phyloP scores from a whole-genome alignment of 164 flowering plant genomes.

The Macadamia tetraphylla region DNA sequence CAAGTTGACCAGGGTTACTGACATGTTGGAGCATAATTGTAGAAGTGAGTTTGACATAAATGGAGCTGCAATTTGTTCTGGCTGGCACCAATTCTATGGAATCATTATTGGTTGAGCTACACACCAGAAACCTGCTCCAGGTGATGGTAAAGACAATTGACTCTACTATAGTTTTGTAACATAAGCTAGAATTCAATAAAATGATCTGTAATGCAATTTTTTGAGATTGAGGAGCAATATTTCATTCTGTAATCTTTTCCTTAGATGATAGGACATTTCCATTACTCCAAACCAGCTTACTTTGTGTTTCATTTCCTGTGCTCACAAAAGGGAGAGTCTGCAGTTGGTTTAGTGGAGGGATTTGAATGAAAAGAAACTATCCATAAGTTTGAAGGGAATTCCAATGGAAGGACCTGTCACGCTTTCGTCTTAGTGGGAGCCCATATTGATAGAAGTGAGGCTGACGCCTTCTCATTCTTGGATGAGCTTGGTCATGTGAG shows the following conservation, averaged over 20 bases:
- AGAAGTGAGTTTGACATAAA: too few relatives aligned
- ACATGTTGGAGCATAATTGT: too few relatives aligned
- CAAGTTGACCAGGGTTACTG: too few relatives aligned
- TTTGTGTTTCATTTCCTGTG: conserved; percentile 62
- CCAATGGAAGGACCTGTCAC: conserved; percentile 41
- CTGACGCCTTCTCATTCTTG: conserved; percentile 31
- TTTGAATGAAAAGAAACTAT: not conserved
- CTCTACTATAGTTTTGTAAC: not conserved
- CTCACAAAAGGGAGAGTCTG: conserved; percentile 64
- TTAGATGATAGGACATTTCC: conserved; percentile 19
- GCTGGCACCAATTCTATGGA: not conserved
- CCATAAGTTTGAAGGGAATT: not conserved
- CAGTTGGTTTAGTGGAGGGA: conserved; percentile 15
- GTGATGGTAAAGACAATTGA: not conserved
- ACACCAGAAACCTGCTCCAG: not conserved
- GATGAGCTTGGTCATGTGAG: conserved; percentile 21
- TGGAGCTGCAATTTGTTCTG: not conserved
- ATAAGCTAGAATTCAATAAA: not conserved
- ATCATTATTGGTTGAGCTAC: not conserved
- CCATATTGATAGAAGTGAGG: conserved; percentile 28
- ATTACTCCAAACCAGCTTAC: conserved; percentile 70
- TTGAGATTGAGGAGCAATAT: not conserved
- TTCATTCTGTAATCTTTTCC: conserved; percentile 21
- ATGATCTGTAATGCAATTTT: not conserved
- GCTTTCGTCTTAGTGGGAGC: conserved; percentile 82